A percentile compares a stretch with the other conserved stretches of the same genome.
Evolutionary conservation across 495 filamentous ascomycete species (phyloP).

Genomic region (Talaromyces adpressus): DNA sequence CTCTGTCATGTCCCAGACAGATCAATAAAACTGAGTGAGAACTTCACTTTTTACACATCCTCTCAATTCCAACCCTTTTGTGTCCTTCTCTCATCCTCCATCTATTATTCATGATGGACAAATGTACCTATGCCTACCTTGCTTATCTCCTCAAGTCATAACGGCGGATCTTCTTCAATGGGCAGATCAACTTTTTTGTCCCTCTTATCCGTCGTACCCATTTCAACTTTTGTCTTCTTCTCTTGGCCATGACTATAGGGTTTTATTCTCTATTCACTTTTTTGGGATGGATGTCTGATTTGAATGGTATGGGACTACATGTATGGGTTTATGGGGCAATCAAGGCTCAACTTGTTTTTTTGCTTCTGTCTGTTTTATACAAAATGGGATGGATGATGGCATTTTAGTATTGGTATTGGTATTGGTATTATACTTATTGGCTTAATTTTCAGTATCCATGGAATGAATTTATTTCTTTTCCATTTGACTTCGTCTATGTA

Average conservation of each 20-base stretch:
- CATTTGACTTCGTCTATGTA: background rate
- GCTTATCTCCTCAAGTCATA: background rate
- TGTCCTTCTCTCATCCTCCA: background rate
- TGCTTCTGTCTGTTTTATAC: background rate
- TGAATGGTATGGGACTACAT: background rate
- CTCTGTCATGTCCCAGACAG: background rate
- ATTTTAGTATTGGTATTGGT: background rate
- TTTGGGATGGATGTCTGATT: background rate
- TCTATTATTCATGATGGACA: background rate
- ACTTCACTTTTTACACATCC: slow-evolving; percentile 1
- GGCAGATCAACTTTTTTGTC: background rate
- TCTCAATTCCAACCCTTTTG: background rate
- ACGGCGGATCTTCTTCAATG: background rate
- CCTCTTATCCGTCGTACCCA: background rate
- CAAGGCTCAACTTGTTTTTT: background rate
- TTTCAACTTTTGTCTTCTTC: background rate
- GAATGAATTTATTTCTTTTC: background rate
- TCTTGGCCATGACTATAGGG: background rate
- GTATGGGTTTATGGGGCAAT: background rate
- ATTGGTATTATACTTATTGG: background rate
- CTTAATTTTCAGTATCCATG: background rate
- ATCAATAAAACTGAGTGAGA: background rate
- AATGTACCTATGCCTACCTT: background rate
- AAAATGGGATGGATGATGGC: background rate
- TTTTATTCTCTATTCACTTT: background rate